These are phyloP conservation scores for Ophiostoma montium DNA, from an alignment of 2,329 filamentous ascomycete species.

Conservation along the genomic window DNA sequence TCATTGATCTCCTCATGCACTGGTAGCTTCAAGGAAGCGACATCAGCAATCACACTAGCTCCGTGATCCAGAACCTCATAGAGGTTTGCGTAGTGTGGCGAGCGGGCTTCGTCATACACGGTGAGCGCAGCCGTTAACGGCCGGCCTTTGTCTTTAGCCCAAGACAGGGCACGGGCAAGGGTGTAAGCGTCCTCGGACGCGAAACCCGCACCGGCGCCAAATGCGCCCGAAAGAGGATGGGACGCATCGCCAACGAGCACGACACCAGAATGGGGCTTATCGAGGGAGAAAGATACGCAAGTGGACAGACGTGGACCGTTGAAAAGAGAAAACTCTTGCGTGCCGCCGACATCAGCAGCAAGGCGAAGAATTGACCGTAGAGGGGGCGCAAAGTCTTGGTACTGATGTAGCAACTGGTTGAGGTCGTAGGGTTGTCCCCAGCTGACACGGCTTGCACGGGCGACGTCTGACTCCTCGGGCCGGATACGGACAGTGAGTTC, in stretches of 20 bases:
- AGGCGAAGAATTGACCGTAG: conserved; percentile 18
- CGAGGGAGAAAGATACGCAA: conserved; percentile 12
- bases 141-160: conserved; percentile 4
- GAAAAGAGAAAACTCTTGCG: conserved; percentile 19
- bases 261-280: conserved; percentile 20
- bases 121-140: conserved; percentile 4
- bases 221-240: conserved; percentile 26
- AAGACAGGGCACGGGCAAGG: conserved; percentile 7
- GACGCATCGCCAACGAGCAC: conserved; percentile 34
- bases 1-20: conserved; percentile 12
- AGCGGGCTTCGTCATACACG: conserved; percentile 10
- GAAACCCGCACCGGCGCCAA: conserved; percentile 13
- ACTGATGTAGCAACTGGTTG: conserved; percentile 13
- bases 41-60: not conserved
- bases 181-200: conserved; percentile 13
- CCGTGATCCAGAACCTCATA: conserved; percentile 10
- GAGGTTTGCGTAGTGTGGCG: conserved; percentile 12
- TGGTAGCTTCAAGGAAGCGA: conserved; percentile 3
- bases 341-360: conserved; percentile 13
- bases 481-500: conserved; percentile 20
- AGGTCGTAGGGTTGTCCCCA: conserved; percentile 19
- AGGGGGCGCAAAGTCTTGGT: conserved; percentile 19
- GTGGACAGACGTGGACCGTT: conserved; percentile 18
- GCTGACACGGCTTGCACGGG: conserved; percentile 18
- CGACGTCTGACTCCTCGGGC: conserved; percentile 10